Base-by-base conservation (phyloP, 75 land plant species). In the Pinus taeda region DNA sequence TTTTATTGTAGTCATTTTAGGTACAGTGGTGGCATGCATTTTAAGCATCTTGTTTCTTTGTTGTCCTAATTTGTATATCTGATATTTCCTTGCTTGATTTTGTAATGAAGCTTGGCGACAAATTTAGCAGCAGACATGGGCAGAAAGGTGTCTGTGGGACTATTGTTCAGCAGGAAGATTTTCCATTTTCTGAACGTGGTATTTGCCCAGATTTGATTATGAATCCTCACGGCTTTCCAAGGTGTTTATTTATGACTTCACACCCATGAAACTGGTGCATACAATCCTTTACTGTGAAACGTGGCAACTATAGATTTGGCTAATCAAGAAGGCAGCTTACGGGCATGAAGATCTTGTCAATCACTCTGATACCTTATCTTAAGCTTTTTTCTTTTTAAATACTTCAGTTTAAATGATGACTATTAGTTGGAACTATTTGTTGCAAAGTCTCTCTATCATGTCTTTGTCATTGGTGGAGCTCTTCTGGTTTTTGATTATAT, bases 201-300 rank as follows among this genome's bases (percentile, higher is more conserved):
- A 87, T 97, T 67, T 97, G 99, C 75, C 99, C 99, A 72, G 99
- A 97, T 89, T 75, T 97, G 75, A 97, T 97, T 64, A 97, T 97
- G 99, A 97, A 97, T 85, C 99, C 99, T 70, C 99, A 97, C 84
- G 99, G 99, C 59, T 97, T 89, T 88, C 99, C 99, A 59, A 97
- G 99, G 99, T 96, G 30, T 59, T 49, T 18, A 36, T 15, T 21
- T 67, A 67, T 24, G 24, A 62, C 65, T 67, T 33, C 20, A 36
- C 22, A 4, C 21, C 29, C 24, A n/a, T 6, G 57, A 73, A 20
- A 37, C 33, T 73, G 24, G 14, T 1, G 11, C 11, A 55, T 22
- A 73, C 8, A 49, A 26, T 73, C 62, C 20, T 60, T 60, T 60
- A 60, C 22, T 60, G 20, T 60, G 21, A 60, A 49, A 49, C 11